Conservation (phyloP, 1,139 yeast genomes). For the Sugiyamaella xylanicola region DNA sequence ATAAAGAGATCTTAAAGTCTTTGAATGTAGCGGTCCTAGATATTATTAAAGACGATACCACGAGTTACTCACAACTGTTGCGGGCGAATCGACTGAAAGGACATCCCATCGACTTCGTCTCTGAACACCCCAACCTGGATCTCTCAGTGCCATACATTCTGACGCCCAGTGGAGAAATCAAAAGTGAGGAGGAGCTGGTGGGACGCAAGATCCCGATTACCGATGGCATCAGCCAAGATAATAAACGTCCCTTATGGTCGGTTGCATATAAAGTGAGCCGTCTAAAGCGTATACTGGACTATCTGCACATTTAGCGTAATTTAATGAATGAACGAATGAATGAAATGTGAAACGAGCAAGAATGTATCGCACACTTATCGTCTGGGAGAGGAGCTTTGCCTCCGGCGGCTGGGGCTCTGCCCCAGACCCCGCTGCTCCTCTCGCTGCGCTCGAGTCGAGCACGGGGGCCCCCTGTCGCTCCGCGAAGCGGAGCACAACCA, state of each 20-base stretch:
- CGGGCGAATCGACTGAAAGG: slow-evolving; percentile 29
- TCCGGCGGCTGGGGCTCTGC: no score
- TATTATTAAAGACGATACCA: slow-evolving; percentile 64
- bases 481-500: no score
- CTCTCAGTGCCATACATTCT: slow-evolving; percentile 23
- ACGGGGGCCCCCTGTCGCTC: no score
- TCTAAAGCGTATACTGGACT: not conserved
- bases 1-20: slow-evolving; percentile 61
- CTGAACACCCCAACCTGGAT: slow-evolving; percentile 23
- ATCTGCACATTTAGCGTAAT: slow-evolving; percentile 1
- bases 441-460: no score
- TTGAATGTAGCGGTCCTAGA: slow-evolving; percentile 62
- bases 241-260: slow-evolving; percentile 35
- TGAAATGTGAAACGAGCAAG: no score
- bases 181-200: slow-evolving; percentile 34
- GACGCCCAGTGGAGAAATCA: slow-evolving; percentile 20
- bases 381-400: no score
- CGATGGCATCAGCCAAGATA: slow-evolving; percentile 17
- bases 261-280: slow-evolving; percentile 36
- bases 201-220: slow-evolving; percentile 31
- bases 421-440: no score
- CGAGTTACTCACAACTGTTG: slow-evolving; percentile 31
- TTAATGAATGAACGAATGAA: not conserved
- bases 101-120: slow-evolving; percentile 24
- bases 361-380: no score